Percentiles rank a stretch among this genome's conserved stretches.
Evolutionary conservation across 257 asterid species (phyloP).

Genomic region (Solanum corneliomulleri): DNA sequence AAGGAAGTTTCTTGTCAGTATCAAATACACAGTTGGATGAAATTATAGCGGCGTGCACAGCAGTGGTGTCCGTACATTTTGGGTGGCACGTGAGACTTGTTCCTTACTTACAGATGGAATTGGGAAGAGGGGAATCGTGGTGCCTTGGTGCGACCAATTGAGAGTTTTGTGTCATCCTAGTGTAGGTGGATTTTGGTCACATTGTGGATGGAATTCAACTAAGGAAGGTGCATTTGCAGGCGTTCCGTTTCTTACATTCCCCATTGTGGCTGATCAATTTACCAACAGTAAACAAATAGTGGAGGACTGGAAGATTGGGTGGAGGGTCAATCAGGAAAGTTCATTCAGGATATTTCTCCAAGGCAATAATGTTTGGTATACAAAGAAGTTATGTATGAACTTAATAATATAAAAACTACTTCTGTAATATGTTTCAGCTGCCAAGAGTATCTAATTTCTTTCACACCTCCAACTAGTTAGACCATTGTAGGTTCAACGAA

Average conservation of each 20-base stretch:
- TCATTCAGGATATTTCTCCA: conserved; percentile 15
- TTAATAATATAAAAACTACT: background rate
- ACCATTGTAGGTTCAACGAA: background rate
- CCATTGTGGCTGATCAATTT: conserved; percentile 39
- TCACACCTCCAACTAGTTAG: too few relatives aligned
- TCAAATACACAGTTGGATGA: conserved; percentile 47
- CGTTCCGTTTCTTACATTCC: conserved; percentile 45
- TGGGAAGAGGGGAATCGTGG: conserved; percentile 23
- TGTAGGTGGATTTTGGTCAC: conserved; percentile 70
- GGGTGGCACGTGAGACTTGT: conserved; percentile 71
- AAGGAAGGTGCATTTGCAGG: conserved; percentile 47
- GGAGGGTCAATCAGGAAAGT: conserved; percentile 28
- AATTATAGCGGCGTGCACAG: conserved; percentile 24
- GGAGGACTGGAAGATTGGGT: conserved; percentile 63
- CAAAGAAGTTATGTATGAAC: background rate
- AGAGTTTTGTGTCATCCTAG: conserved; percentile 43
- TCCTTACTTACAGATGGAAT: conserved; percentile 24
- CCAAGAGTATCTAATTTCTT: background rate
- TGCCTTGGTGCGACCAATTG: conserved; percentile 56
- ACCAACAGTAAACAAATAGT: conserved; percentile 38
- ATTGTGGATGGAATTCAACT: conserved; percentile 70
- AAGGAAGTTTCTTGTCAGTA: conserved; percentile 62
- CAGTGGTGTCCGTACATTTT: conserved; percentile 48
- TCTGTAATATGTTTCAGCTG: background rate
- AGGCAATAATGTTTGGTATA: background rate